Base-by-base conservation (phyloP, 2,329 filamentous ascomycete species). In the Pseudogymnoascus sp. region DNA sequence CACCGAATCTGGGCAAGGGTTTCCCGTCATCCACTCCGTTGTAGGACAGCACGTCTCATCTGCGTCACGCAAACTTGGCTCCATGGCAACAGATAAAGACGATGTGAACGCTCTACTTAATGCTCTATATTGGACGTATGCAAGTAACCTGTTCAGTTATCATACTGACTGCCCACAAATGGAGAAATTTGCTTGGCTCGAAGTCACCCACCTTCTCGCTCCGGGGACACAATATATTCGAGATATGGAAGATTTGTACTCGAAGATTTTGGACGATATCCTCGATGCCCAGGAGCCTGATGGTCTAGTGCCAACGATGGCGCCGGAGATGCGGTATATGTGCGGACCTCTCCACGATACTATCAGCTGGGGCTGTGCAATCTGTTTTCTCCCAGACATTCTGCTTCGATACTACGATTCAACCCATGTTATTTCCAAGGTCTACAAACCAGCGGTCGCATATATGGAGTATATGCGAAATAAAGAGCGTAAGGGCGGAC, bases 141-240 rank as follows among this genome's bases (percentile, higher is more conserved):
- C 70, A 39, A 74, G 71, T 52, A 78, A 78, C 64, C 69, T 78
- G 14, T 77, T 77, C 64, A 77, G 75, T 61, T 80, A 79, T 66
- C 78, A 80, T 63, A 80, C 78, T 2, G 77, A 80, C 65, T 78
- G 76, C 62, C 76, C 75, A 5, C 76, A 78, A 64, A 77, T 78
- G 35, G 76, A 80, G 65, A 80, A 80, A 63, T 80, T 80, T 42
- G 78, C 76, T 0, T 80, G 78, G 78, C 72, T 79, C 0, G 78
- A 80, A 66, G 78, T 79, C 5, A 78, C 78, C 1, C 75, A 76
- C 60, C 69, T 80, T 9, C 75, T 80, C 5, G 75, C 75, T 12
- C 76, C 77, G 0, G 74, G 76, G 0, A 78, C 77, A 0, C 78
- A 79, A 61, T 79, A 79, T 60, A 73, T 79, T 22, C 74, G 76